Percentiles rank a stretch among this genome's conserved stretches.
Conservation (phyloP, 768 basidiomycete species). For the Tricholoma hemisulphureum region DNA sequence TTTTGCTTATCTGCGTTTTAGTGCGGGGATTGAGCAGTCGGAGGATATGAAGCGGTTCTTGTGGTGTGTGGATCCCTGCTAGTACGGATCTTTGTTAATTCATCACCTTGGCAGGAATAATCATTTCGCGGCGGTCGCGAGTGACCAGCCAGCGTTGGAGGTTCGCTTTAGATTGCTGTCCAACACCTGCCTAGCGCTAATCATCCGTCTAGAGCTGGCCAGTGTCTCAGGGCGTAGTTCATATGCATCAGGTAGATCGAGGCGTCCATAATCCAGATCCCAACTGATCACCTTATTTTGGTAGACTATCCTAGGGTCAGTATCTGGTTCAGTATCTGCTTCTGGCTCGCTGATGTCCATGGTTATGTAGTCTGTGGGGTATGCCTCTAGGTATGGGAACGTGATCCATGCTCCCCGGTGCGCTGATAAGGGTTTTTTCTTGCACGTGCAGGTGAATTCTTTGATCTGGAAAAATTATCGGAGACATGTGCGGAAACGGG, state of each 20-base stretch:
- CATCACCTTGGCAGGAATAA: constrained; percentile 74
- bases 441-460: constrained; percentile 54
- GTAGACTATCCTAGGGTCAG: constrained; percentile 62
- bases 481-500: constrained; percentile 53
- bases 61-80: constrained; percentile 44
- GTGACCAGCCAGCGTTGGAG: constrained; percentile 67
- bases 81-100: too few species aligned
- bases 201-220: constrained; percentile 50
- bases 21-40: constrained; percentile 66
- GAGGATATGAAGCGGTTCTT: constrained; percentile 72
- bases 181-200: constrained; percentile 5
- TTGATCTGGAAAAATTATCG: constrained; percentile 66
- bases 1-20: constrained; percentile 17
- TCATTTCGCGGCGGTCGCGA: constrained; percentile 68
- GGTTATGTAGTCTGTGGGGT: constrained; percentile 55
- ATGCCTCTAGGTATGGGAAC: constrained; percentile 60
- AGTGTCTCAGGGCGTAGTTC: constrained; percentile 36
- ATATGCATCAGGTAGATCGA: constrained; percentile 56
- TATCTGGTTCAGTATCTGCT: constrained; percentile 5
- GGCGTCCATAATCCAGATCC: neutral
- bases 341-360: constrained; percentile 12
- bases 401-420: constrained; percentile 14
- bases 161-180: constrained; percentile 26
- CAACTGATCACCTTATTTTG: constrained; percentile 2
- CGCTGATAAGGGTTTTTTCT: neutral